Evolutionary conservation across 495 filamentous ascomycete species (phyloP).

Genomic region (Baudoinia panamericana): DNA sequence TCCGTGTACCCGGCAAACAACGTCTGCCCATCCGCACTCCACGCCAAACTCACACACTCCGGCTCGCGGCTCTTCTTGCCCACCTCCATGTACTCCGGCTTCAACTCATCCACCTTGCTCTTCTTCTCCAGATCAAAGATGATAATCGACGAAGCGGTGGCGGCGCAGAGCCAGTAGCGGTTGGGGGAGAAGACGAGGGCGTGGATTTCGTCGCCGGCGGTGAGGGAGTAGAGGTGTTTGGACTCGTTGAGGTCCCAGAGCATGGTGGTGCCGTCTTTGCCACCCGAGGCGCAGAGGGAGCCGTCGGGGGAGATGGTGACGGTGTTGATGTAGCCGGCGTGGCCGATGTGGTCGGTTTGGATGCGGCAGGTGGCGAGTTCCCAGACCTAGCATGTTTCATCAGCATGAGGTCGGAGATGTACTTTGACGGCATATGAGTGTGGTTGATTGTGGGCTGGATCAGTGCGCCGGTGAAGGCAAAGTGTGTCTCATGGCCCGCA

Average conservation of each 20-base stretch:
- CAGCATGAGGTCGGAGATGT: not conserved
- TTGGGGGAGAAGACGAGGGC: conserved; percentile 99
- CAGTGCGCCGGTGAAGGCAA: conserved; percentile 69
- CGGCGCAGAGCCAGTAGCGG: conserved; percentile 99
- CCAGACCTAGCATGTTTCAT: conserved; percentile 61
- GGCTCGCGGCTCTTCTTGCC: conserved; percentile 99
- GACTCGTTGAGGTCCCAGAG: conserved; percentile 99
- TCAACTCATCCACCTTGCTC: conserved; percentile 99
- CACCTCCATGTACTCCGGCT: conserved; percentile 91
- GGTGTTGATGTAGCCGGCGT: conserved; percentile 99
- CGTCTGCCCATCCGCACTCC: conserved; percentile 96
- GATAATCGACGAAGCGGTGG: conserved; percentile 92
- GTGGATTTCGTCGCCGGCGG: conserved; percentile 99
- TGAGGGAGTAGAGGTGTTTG: conserved; percentile 99
- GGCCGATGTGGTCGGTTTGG: conserved; percentile 99
- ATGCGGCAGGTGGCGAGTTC: conserved; percentile 98
- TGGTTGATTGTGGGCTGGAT: conserved; percentile 34
- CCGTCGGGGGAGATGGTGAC: conserved; percentile 99
- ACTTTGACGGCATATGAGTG: not conserved
- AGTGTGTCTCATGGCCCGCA: conserved; percentile 90
- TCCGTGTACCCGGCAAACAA: conserved; percentile 99
- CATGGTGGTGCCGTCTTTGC: conserved; percentile 99
- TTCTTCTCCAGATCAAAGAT: conserved; percentile 99
- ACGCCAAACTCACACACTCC: conserved; percentile 93
- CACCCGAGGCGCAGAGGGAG: conserved; percentile 96